Percentiles rank a stretch among this genome's conserved stretches.
These are phyloP conservation scores for Syzygium aromaticum DNA, from an alignment of 345 rosid species.

Conservation along the genomic window DNA sequence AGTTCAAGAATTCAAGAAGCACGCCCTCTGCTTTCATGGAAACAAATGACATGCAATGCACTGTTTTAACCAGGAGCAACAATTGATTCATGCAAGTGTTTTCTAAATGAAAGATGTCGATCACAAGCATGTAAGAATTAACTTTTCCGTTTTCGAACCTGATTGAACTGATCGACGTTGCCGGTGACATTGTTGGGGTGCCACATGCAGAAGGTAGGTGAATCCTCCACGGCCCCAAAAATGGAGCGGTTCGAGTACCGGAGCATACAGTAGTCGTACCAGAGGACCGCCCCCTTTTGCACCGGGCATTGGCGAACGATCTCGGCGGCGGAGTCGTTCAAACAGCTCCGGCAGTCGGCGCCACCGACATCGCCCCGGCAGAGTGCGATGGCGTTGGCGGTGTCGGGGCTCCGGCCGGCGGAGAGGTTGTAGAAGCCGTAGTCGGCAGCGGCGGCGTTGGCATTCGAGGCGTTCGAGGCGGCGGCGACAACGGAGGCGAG, in stretches of 20 bases:
- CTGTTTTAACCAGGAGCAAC: no score
- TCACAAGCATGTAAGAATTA: not conserved
- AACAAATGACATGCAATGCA: no score
- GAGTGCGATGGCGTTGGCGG: not conserved
- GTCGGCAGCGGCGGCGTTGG: not conserved
- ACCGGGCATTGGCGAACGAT: not conserved
- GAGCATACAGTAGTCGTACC: not conserved
- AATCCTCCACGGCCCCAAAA: accelerated
- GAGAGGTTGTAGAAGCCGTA: not conserved
- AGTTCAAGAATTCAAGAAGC: not conserved
- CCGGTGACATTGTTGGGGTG: not conserved
- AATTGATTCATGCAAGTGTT: no score
- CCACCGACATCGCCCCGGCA: not conserved
- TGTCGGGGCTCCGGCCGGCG: not conserved
- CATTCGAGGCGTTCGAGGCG: not conserved
- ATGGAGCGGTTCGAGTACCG: not conserved
- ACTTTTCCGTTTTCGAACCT: not conserved
- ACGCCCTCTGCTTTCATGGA: no score
- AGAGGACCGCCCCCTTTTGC: not conserved
- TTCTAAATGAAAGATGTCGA: no score
- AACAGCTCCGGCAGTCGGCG: not conserved
- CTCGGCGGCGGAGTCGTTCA: not conserved
- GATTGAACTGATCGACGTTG: not conserved
- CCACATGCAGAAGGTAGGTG: accelerated
- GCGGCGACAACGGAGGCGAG: not conserved